Evolutionary conservation across 1,284 basidiomycete species (phyloP).

Genomic region (Ceratobasidium sp.): DNA sequence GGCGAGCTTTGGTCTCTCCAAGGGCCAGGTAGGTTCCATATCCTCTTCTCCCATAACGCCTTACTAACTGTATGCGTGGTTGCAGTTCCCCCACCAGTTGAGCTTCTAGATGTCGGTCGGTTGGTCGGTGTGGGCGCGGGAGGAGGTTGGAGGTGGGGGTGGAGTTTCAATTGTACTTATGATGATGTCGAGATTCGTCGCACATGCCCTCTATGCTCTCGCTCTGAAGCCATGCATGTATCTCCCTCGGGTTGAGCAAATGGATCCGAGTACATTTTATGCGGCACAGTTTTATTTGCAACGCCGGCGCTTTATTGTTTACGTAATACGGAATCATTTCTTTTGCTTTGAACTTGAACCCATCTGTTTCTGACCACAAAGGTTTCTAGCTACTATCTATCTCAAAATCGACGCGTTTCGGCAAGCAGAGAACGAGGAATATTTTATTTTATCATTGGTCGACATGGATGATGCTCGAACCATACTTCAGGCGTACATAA

Average conservation of each 20-base stretch:
- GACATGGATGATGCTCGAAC: background rate
- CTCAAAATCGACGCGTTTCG: background rate
- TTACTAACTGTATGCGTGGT: background rate
- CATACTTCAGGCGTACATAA: background rate
- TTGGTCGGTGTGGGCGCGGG: constrained; percentile 36
- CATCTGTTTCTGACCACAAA: background rate
- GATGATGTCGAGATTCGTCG: constrained; percentile 12
- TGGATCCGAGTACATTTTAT: constrained; percentile 27
- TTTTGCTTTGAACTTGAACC: background rate
- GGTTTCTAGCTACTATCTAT: background rate
- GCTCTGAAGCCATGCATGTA: constrained; percentile 27
- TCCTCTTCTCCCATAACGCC: background rate
- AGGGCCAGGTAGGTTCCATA: constrained; percentile 66
- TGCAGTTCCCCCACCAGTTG: constrained; percentile 86
- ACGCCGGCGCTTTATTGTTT: constrained; percentile 24
- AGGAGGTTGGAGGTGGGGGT: background rate
- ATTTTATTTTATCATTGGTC: background rate
- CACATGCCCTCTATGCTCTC: constrained; percentile 19
- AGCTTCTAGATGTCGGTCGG: constrained; percentile 68
- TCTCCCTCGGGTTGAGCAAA: constrained; percentile 27
- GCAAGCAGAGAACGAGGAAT: background rate
- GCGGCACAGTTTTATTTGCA: constrained; percentile 39
- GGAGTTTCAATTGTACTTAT: constrained; percentile 30
- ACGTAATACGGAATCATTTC: constrained; percentile 32
- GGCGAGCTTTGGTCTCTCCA: constrained; percentile 93